Percentiles rank a stretch among this genome's conserved stretches.
Evolutionary conservation across 1,139 yeast genomes (phyloP).

Genomic region (Magnusiomyces paraingens): DNA sequence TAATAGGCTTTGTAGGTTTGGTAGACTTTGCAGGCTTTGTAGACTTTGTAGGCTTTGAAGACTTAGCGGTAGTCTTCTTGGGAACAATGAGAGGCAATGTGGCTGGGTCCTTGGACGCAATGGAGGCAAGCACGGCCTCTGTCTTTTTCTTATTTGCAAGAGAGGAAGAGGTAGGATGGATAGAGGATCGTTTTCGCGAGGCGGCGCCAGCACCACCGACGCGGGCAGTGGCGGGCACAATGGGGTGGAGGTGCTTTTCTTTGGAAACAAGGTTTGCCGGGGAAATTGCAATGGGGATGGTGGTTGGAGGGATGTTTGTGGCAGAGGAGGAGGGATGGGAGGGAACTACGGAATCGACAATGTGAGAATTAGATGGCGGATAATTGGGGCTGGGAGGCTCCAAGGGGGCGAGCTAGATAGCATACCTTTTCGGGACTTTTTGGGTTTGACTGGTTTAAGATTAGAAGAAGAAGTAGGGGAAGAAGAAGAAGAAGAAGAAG

Average conservation of each 20-base stretch:
- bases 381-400: no score
- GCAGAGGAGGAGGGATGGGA: neutral
- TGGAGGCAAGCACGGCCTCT: neutral
- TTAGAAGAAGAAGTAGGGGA: no score
- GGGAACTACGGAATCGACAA: no score
- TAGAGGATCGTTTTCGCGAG: no score
- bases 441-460: no score
- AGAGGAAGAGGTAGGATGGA: no score
- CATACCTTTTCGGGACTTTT: no score
- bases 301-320: neutral
- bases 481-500: neutral
- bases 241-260: neutral
- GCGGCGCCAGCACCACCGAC: no score
- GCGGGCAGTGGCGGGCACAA: no score
- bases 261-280: neutral
- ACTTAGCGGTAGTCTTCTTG: neutral
- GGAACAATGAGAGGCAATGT: neutral
- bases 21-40: conserved; percentile 19
- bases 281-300: neutral
- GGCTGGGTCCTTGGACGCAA: neutral
- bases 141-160: no score
- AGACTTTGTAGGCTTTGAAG: conserved; percentile 3
- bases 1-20: conserved; percentile 7
- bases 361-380: no score
- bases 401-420: no score